These are phyloP conservation scores for Schizosaccharomyces osmophilus DNA, from an alignment of 805 yeast genomes.

Conservation along the genomic window DNA sequence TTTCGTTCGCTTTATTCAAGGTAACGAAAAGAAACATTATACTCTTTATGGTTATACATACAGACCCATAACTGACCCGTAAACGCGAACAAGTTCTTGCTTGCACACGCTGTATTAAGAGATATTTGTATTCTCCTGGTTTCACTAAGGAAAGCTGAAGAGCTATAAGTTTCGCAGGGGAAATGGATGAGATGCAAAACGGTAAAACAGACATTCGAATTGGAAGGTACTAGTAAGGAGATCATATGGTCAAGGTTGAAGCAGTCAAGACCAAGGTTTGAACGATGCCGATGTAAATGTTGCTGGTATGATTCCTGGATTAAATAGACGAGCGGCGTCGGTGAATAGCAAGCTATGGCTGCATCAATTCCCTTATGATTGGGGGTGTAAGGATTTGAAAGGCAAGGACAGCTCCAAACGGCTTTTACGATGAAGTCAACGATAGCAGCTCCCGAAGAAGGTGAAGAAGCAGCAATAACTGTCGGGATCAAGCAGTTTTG, in stretches of 20 bases:
- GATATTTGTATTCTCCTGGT: conserved; percentile 7
- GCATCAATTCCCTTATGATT: conserved; percentile 14
- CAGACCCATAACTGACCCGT: conserved; percentile 7
- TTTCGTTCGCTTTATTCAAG: no score
- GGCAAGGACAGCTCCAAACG: neutral
- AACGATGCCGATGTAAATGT: conserved; percentile 33
- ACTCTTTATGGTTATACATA: no score
- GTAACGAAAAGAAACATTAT: no score
- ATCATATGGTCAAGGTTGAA: conserved; percentile 16
- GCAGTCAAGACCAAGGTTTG: conserved; percentile 23
- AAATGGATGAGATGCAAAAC: conserved; percentile 4
- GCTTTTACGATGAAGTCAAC: neutral
- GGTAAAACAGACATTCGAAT: conserved; percentile 30
- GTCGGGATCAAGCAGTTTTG: neutral
- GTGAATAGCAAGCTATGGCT: conserved; percentile 37
- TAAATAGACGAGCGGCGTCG: conserved; percentile 32
- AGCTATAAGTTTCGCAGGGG: conserved; percentile 11
- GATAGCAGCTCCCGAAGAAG: neutral
- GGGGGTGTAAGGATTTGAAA: neutral
- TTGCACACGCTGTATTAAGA: conserved; percentile 10
- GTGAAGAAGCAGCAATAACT: neutral
- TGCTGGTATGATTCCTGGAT: conserved; percentile 19
- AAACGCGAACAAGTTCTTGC: conserved; percentile 11
- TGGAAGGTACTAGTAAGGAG: conserved; percentile 31
- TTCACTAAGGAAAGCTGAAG: conserved; percentile 12